A percentile compares a stretch with the other conserved stretches of the same genome.
Conservation (phyloP, 257 asterid genomes). For the Gentiana straminea region DNA sequence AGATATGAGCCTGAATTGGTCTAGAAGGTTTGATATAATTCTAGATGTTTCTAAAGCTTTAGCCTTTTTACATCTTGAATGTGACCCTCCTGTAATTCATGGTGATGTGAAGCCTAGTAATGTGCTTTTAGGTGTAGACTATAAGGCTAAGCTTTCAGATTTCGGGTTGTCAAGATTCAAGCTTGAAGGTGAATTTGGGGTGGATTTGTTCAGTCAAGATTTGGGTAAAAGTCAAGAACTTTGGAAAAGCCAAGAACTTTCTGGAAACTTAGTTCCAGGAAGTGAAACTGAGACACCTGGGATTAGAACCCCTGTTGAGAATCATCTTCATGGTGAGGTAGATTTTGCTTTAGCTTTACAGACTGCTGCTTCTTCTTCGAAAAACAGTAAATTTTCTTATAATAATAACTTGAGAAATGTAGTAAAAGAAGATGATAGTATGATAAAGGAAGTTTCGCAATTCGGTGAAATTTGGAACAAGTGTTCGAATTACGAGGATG, state of each 20-base stretch:
- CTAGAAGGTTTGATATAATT: conserved; percentile 52
- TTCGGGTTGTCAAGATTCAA: conserved; percentile 90
- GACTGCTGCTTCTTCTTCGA: conserved; percentile 60
- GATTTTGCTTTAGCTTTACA: conserved; percentile 95
- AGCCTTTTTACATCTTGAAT: conserved; percentile 73
- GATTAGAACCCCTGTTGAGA: conserved; percentile 47
- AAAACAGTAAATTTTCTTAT: conserved; percentile 37
- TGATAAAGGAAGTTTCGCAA: conserved; percentile 33
- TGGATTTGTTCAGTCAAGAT: conserved; percentile 77
- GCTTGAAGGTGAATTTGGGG: conserved; percentile 64
- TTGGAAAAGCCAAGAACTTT: conserved; percentile 69
- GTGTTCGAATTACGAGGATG: conserved; percentile 45
- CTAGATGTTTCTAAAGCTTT: conserved; percentile 76
- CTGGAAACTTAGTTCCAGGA: conserved; percentile 41
- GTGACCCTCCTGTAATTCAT: conserved; percentile 92
- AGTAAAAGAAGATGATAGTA: conserved; percentile 26
- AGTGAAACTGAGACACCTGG: conserved; percentile 46
- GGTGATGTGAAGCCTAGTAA: conserved; percentile 99
- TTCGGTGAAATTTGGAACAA: conserved; percentile 30
- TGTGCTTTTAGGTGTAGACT: conserved; percentile 77
- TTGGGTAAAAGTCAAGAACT: conserved; percentile 51
- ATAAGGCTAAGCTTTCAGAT: conserved; percentile 85
- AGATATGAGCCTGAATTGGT: conserved; percentile 50
- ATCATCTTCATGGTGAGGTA: conserved; percentile 67
- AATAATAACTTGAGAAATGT: conserved; percentile 32